Conservation (phyloP, 441 rosid genomes). For the Capsella rubella region DNA sequence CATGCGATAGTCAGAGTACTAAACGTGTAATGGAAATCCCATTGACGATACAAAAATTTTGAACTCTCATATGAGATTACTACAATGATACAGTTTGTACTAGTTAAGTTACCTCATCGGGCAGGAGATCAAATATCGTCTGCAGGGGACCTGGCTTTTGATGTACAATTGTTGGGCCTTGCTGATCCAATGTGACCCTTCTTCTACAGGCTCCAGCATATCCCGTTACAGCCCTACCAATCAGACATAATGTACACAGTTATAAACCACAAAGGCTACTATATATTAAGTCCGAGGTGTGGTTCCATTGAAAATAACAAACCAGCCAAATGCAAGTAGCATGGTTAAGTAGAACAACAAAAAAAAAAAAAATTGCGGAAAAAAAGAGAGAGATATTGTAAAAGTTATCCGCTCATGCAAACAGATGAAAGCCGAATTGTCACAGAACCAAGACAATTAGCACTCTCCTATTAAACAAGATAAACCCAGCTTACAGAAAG, state of each 20-base stretch:
- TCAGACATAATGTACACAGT: conserved; percentile 26
- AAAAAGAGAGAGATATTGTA: background rate
- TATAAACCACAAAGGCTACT: conserved; percentile 19
- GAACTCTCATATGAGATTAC: conserved; percentile 23
- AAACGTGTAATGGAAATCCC: too few species aligned
- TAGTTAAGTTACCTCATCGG: conserved; percentile 75
- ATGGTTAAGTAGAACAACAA: background rate
- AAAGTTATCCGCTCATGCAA: conserved; percentile 2
- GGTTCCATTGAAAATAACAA: conserved; percentile 1
- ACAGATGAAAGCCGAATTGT: conserved; percentile 3
- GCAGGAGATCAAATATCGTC: conserved; percentile 86
- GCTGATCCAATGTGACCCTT: conserved; percentile 74
- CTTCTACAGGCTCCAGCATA: conserved; percentile 80
- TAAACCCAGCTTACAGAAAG: conserved; percentile 1
- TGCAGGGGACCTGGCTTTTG: conserved; percentile 98
- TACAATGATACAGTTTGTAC: conserved; percentile 6
- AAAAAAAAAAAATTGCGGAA: too few species aligned
- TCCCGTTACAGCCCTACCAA: conserved; percentile 68
- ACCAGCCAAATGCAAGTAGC: conserved; percentile 13
- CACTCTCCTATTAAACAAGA: conserved; percentile 4
- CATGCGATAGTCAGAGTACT: conserved; percentile 27
- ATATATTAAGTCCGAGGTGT: conserved; percentile 3
- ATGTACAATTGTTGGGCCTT: conserved; percentile 92
- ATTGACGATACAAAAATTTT: too few species aligned
- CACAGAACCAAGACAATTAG: conserved; percentile 12